Evolutionary conservation across 768 basidiomycete genomes (phyloP).

Genomic region (Lactifluus rugatus): DNA sequence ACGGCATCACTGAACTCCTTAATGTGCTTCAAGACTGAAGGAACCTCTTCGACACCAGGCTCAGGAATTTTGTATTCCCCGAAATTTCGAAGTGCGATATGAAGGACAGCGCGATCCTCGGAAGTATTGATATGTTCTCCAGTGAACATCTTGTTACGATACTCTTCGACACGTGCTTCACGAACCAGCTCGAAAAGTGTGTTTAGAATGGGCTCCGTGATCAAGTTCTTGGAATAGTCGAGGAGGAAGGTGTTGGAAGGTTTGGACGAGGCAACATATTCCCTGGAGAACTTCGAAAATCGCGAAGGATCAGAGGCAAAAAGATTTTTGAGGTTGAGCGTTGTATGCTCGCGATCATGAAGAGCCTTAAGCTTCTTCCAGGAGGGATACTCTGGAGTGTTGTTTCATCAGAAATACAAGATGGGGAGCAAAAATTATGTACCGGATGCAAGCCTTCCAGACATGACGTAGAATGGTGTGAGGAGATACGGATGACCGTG

Average conservation of each 20-base stretch:
- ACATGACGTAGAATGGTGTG: constrained; percentile 9
- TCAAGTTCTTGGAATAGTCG: constrained; percentile 95
- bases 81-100: constrained; percentile 80
- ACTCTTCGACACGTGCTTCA: constrained; percentile 78
- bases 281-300: constrained; percentile 75
- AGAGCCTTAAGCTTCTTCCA: constrained; percentile 88
- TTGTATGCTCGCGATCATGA: constrained; percentile 60
- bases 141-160: constrained; percentile 87
- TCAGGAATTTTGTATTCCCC: constrained; percentile 75
- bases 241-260: constrained; percentile 74
- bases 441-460: constrained; percentile 20
- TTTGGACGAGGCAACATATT: constrained; percentile 59
- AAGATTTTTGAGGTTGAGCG: constrained; percentile 84
- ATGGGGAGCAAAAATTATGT: neutral
- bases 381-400: constrained; percentile 60
- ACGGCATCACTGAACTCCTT: constrained; percentile 80
- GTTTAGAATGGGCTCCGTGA: constrained; percentile 75
- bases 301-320: constrained; percentile 83
- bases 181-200: constrained; percentile 70
- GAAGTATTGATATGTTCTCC: constrained; percentile 98
- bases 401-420: neutral
- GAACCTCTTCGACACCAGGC: constrained; percentile 73
- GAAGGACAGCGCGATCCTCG: constrained; percentile 93
- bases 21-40: constrained; percentile 80
- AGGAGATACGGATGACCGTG: neutral